Evolutionary conservation across 1,284 basidiomycete genomes (phyloP).

Genomic region (Rhodotorula sp.): DNA sequence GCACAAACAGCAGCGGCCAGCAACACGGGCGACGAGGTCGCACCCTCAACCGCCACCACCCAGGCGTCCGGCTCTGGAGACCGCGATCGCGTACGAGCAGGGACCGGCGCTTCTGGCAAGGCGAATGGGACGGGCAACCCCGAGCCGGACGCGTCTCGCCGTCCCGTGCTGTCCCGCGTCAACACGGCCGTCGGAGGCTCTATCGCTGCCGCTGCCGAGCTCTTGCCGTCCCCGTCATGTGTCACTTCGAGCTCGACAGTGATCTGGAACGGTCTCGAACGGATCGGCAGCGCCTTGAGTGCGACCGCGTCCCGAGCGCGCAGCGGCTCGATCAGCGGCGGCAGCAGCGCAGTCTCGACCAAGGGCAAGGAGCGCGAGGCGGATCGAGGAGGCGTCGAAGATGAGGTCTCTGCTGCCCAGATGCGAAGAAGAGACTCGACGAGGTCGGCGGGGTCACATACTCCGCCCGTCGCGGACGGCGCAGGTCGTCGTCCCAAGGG

Average conservation of each 20-base stretch:
- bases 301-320: background rate
- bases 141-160: constrained; percentile 5
- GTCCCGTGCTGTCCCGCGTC: background rate
- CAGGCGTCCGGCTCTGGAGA: background rate
- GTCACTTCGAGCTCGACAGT: constrained; percentile 22
- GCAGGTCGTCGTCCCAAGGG: background rate
- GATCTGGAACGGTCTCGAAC: constrained; percentile 13
- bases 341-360: background rate
- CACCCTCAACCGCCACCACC: background rate
- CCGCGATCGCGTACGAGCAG: no score
- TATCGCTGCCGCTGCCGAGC: background rate
- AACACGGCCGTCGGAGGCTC: background rate
- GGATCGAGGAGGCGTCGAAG: background rate
- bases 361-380: constrained; percentile 5
- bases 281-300: background rate
- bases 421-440: no score
- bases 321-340: background rate
- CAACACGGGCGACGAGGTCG: background rate
- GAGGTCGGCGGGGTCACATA: background rate
- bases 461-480: background rate
- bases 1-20: background rate
- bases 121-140: background rate
- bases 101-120: background rate
- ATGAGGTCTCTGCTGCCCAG: background rate
- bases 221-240: constrained; percentile 12